Base-by-base conservation (phyloP, 768 basidiomycete genomes). In the Rossbeevera mucosa region DNA sequence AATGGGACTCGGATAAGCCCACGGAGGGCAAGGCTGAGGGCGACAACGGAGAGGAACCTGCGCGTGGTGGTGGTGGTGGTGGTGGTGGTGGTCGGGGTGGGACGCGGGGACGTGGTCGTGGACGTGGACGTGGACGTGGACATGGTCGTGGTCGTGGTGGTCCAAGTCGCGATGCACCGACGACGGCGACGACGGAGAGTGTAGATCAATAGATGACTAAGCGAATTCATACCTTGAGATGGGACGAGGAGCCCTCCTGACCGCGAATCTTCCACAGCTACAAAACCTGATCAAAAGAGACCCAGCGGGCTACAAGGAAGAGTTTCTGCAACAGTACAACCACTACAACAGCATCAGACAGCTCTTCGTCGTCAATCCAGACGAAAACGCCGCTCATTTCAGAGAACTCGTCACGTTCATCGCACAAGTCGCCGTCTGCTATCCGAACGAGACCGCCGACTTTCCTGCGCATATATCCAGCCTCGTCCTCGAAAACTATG, bases 211-310 rank as follows among this genome's bases (percentile, higher is more conserved):
- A 14, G 38, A 60, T 61, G 58, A 63, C 60, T 61, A 61, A 63
- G 53, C 59, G 2, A 46, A 46, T 26, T 4, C 11, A 18, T 13
- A 14, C 9, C 9, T 30, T 26, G 20, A 25, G 0, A 47, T 56
- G 56, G 38, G 44, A 8, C 58, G 54, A 4, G 59, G 58, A 4
- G 29, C 46, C 21, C 78, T 93, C 50, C 80, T 95, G 59, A 86
- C 91, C 28, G 81, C 89, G 14, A 95, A 95, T 64, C 81, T 97
- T 8, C 94, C 96, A 0, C 92, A 96, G 65, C 79, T 99, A 7
- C 95, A 98, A 69, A 97, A 97, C 67, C 78, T 98, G 48, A 94
- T 99, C 69, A 99, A 99, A 67, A 81, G 96, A 41, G 92, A 96
- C 67, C 90, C 95, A 3, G 70, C 74, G 8, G 85, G 82, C 0